phyloP scores from a whole-genome alignment of 2,329 filamentous ascomycete species.

The Clonostachys byssicola region DNA sequence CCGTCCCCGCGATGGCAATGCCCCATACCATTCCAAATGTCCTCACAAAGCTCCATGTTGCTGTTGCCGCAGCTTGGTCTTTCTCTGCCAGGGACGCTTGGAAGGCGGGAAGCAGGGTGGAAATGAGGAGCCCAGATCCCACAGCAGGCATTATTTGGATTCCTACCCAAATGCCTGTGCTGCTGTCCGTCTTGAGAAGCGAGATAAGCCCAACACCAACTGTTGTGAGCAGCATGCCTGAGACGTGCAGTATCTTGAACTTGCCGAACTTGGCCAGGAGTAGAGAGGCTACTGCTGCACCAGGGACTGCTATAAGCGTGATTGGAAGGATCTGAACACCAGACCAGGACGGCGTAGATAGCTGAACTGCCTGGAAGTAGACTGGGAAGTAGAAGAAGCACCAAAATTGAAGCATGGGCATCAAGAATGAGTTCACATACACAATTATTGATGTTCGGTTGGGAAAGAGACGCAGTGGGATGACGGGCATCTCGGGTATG shows the following conservation, averaged over 20 bases:
- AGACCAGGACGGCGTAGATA: constrained; percentile 20
- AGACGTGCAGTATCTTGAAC: constrained; percentile 26
- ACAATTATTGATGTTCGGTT: constrained; percentile 13
- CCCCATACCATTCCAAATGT: constrained; percentile 39
- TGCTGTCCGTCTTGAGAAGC: constrained; percentile 23
- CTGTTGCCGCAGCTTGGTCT: constrained; percentile 27
- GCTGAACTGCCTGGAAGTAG: constrained; percentile 38
- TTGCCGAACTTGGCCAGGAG: constrained; percentile 22
- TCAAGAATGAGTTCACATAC: constrained; percentile 14
- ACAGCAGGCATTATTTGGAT: constrained; percentile 31
- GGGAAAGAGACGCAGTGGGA: constrained; percentile 12
- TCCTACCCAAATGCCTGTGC: constrained; percentile 27
- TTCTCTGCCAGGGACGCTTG: constrained; percentile 26
- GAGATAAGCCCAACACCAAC: constrained; percentile 34
- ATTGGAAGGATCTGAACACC: constrained; percentile 26
- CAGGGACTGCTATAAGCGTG: constrained; percentile 19
- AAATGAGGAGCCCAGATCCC: constrained; percentile 36
- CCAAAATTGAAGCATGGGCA: constrained; percentile 21
- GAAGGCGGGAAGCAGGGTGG: constrained; percentile 34
- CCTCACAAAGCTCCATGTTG: constrained; percentile 35
- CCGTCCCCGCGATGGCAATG: constrained; percentile 33
- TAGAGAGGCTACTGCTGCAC: constrained; percentile 14
- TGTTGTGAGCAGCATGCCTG: constrained; percentile 27
- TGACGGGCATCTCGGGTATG: constrained; percentile 13
- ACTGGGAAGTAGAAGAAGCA: constrained; percentile 34